Base-by-base conservation (phyloP, 805 yeast genomes). In the Pichia gijzeniarum region DNA sequence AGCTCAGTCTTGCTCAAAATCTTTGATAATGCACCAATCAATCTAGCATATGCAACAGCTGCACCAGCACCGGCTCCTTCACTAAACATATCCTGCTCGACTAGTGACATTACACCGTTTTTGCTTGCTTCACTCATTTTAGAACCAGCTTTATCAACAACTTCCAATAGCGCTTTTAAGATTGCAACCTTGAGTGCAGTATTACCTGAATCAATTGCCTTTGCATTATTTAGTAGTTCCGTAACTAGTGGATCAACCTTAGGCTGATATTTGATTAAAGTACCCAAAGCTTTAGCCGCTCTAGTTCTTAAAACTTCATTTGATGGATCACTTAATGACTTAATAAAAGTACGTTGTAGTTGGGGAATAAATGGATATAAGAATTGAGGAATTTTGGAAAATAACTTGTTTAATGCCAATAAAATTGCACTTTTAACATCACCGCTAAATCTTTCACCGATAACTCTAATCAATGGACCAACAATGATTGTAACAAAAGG, bases 401-500 rank as follows among this genome's bases (percentile, higher is more conserved):
- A 79, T 59, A 95, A 69, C 52, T 77, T 77, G 59, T 84, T 85
- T 63, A 95, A 74, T 1, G 98, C 95, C 51, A 75, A 73, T 58
- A 93, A 72, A 54, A 95, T 91, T n/a, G 96, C 95, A 32, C 95
- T 82, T 72, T 93, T 93, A 55, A 93, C 87, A 54, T 89, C 96
- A 50, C 95, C 76, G 16, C 82, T 77, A 53, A 87, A 91, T 64
- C 96, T 80, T 65, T 93, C 99, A 59, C 99, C 99, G 60, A 91
- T 86, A 46, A 91, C 95, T 73, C 99, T 88, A 67, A 93, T 93
- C 60, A 93, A 74, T 34, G 99, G 99, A 68, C 99, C 99, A 22
- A 96, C 90, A 52, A 95, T 87, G 22, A 80, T 80, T 8, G 98
- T 91, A 19, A 95, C 96, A 65, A 82, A 86, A 30, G 96, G 86